Evolutionary conservation across 495 filamentous ascomycete species (phyloP), one percentile per base, ranked within the genome.

Genomic region (Tetracladium marchalianum): DNA sequence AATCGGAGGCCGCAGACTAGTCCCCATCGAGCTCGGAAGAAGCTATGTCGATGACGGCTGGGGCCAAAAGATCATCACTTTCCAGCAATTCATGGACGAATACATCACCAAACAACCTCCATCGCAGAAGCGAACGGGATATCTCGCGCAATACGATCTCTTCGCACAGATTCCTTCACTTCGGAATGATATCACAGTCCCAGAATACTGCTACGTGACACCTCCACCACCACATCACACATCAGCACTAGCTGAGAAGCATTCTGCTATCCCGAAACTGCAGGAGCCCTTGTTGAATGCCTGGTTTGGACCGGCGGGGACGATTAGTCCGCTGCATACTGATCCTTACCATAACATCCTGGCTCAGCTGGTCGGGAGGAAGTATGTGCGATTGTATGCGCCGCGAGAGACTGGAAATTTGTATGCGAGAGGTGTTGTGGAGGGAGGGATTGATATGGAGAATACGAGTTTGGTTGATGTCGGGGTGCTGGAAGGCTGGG

Each of bases 321-420:
- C 92, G 1, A 88, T 96, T 35, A 93, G 86, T 0, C 92, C 93
- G 5, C 64, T 96, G 15, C 92, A 98, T 61, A 90, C 87, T 16
- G 92, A 98, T 57, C 87, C 88, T 1, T 89, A 95, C 58, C 84
- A 96, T 56, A 98, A 98, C 55, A 77, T 97, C 31, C 74, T 98
- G 10, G 78, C 82, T 15, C 92, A 97, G 59, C 84, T 96, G 0
- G 86, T 95, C 0, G 92, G 92, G 0, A 71, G 77, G 35, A 98
- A 98, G 61, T 98, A 96, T 58, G 68, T 98, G 24, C 71, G 90
- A 2, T 69, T 97, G 4, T 98, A 96, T 63, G 69, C 80, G 4
- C 87, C 90, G 0, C 54, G 57, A 1, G 59, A 84, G 64, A 67
- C 75, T 51, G 16, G 33, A 32, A 72, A 62, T 56, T 55, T 97